Evolutionary conservation across 345 rosid species (phyloP), one percentile per base, ranked within the genome.

Genomic region (Syzygium grande): DNA sequence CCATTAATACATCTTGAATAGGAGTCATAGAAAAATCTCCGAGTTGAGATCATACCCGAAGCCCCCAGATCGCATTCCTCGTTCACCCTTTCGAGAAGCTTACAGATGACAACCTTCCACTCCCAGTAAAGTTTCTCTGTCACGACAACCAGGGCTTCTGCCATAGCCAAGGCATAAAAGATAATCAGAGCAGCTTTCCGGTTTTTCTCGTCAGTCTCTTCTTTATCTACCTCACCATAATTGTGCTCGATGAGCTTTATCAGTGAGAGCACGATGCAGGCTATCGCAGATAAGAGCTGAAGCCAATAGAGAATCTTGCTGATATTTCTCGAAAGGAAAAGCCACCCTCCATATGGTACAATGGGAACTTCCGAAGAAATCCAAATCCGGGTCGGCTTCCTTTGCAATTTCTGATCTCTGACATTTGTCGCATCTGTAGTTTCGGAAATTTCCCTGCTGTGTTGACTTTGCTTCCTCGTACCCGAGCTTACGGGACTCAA

Each of bases 21-120:
- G 22, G 99, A 95, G 54, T 97, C 98, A 77, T 96, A 96, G 90
- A 95, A 97, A 90, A 96, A 96, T 86, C 98, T 93, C 87, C 85
- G 92, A 87, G 93, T 91, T 0, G 97, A 96, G 73, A 94, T 90
- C 86, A 95, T 52, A 9, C 80, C 49, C 95, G 97, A 43, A 90
- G 89, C 84, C 80, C 80, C 80, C 80, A 73, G 49, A 73, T 38
- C 27, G 14, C 80, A 73, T 19, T 73, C 80, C 49, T 73, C 46
- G 7, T 73, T 73, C 80, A 73, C 80, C 80, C 6, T 2, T 73
- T 73, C 80, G 2, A 73, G 80, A 38, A 73, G 80, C 80, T 73
- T 73, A 73, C 80, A 34, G 80, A 73, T 16, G 25, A 73, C 80
- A 17, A 73, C 3, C 80, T 73, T 73, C 80, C 80, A 34, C 49